These are phyloP conservation scores for Thermomyces lanuginosus DNA, from an alignment of 2,329 filamentous ascomycete genomes.

Conservation along the genomic window DNA sequence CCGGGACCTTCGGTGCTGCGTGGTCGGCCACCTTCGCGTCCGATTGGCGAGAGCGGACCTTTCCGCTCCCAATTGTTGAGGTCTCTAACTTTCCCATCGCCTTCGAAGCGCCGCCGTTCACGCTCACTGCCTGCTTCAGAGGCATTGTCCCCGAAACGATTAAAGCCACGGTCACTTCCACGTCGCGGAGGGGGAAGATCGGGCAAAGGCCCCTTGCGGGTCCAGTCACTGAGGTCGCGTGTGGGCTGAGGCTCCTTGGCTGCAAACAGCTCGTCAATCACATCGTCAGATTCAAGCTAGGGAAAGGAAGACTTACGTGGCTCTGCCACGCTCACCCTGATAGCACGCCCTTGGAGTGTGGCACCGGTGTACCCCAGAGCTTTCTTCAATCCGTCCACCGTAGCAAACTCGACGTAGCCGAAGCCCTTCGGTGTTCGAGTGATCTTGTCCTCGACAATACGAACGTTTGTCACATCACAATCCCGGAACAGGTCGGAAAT, in stretches of 20 bases:
- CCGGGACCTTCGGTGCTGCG: constrained; percentile 44
- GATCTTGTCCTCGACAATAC: constrained; percentile 92
- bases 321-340: constrained; percentile 90
- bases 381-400: constrained; percentile 76
- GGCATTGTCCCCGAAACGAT: constrained; percentile 34
- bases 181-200: constrained; percentile 46
- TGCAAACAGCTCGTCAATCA: constrained; percentile 32
- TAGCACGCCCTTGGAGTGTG: constrained; percentile 71
- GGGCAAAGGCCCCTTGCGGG: constrained; percentile 75
- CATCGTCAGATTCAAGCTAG: not conserved
- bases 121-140: constrained; percentile 48
- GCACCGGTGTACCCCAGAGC: constrained; percentile 69
- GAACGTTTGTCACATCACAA: constrained; percentile 76
- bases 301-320: constrained; percentile 50
- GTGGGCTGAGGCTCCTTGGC: constrained; percentile 62
- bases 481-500: constrained; percentile 72
- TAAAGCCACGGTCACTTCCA: constrained; percentile 39
- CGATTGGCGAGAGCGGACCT: constrained; percentile 65
- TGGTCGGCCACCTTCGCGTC: constrained; percentile 42
- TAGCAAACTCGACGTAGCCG: constrained; percentile 87
- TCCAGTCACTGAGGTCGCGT: constrained; percentile 79
- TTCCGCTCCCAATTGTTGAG: constrained; percentile 89
- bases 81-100: constrained; percentile 62
- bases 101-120: constrained; percentile 49
- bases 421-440: constrained; percentile 93